phyloP scores from a whole-genome alignment of 2,329 filamentous ascomycete species.

The Ceratocystis diversiconidia region DNA sequence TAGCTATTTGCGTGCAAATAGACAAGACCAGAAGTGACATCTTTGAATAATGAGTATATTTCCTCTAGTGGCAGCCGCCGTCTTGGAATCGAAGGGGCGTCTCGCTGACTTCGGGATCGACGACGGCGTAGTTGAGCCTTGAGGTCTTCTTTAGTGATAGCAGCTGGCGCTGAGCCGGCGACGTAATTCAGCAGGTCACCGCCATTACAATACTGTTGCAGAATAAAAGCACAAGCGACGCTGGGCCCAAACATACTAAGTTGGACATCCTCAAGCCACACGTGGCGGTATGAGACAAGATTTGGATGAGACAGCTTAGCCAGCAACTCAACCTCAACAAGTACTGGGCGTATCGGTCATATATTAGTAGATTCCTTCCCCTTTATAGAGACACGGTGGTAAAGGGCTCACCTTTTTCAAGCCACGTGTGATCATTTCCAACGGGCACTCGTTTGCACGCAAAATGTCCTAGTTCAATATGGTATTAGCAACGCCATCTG shows the following conservation, averaged over 20 bases:
- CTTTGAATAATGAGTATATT: constrained; percentile 91
- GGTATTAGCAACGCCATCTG: not conserved
- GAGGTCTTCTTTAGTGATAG: constrained; percentile 64
- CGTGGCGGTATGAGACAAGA: constrained; percentile 88
- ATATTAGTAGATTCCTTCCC: not conserved
- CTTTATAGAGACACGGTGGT: not conserved
- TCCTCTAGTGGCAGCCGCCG: constrained; percentile 59
- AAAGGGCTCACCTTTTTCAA: constrained; percentile 52
- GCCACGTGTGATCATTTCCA: constrained; percentile 84
- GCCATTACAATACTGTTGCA: constrained; percentile 93
- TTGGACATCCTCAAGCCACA: constrained; percentile 84
- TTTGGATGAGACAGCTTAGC: constrained; percentile 89
- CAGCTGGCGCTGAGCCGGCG: constrained; percentile 48
- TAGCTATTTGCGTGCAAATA: constrained; percentile 86
- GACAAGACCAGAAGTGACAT: constrained; percentile 81
- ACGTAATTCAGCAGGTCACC: constrained; percentile 85
- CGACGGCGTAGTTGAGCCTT: constrained; percentile 75
- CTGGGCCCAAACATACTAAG: constrained; percentile 77
- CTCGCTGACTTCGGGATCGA: constrained; percentile 61
- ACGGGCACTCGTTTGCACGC: constrained; percentile 96
- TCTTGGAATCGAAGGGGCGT: constrained; percentile 41
- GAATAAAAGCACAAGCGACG: constrained; percentile 88
- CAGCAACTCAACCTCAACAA: constrained; percentile 84
- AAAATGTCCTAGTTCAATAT: constrained; percentile 48
- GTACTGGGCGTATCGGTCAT: constrained; percentile 30